phyloP scores from a whole-genome alignment of 495 filamentous ascomycete genomes.

The Penicillium arizonense region DNA sequence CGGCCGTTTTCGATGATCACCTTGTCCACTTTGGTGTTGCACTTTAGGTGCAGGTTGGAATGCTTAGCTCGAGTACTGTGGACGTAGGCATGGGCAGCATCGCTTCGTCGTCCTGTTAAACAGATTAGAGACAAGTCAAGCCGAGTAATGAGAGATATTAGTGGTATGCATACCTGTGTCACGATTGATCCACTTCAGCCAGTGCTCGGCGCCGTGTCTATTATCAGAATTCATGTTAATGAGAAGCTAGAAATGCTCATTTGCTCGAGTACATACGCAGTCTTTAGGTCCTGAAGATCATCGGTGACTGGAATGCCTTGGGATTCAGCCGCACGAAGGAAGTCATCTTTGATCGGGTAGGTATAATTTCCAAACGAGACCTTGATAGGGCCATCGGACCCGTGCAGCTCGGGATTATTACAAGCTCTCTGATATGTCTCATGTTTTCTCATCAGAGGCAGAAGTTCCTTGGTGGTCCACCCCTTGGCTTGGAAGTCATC shows the following conservation, averaged over 20 bases:
- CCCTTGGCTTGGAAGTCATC: conserved; percentile 82
- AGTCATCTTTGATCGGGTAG: conserved; percentile 74
- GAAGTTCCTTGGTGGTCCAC: conserved; percentile 74
- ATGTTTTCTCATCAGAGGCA: conserved; percentile 81
- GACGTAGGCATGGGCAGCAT: conserved; percentile 75
- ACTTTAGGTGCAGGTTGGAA: conserved; percentile 70
- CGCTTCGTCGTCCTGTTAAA: conserved; percentile 46
- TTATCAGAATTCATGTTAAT: not conserved
- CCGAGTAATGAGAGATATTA: not conserved
- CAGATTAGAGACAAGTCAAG: conserved; percentile 2
- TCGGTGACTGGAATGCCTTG: conserved; percentile 73
- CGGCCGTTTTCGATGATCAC: conserved; percentile 70
- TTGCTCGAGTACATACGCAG: conserved; percentile 42
- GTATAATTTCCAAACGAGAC: conserved; percentile 79
- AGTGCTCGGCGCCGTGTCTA: conserved; percentile 39
- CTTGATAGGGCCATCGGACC: conserved; percentile 80
- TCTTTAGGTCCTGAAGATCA: conserved; percentile 67
- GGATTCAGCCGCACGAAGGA: conserved; percentile 73
- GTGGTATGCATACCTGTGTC: conserved; percentile 44
- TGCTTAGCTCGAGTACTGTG: conserved; percentile 66
- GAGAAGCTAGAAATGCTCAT: no score
- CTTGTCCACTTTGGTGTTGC: conserved; percentile 82
- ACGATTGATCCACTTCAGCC: conserved; percentile 69
- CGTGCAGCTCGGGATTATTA: conserved; percentile 74
- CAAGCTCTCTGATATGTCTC: conserved; percentile 79